Evolutionary conservation across 768 basidiomycete genomes (phyloP).

Genomic region (Nidularia sp.): DNA sequence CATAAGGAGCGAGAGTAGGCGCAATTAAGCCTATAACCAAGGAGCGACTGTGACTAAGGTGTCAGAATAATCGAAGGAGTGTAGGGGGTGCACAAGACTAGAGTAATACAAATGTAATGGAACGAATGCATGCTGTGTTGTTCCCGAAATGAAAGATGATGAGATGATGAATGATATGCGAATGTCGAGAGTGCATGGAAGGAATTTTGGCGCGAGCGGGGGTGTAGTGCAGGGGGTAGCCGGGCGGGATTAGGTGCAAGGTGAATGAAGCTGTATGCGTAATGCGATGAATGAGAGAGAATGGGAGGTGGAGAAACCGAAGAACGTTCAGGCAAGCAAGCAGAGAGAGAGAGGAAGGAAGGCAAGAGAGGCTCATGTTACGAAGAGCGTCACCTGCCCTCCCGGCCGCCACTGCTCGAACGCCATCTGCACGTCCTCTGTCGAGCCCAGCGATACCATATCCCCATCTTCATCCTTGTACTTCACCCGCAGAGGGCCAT

Average conservation of each 20-base stretch:
- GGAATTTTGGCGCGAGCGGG: background rate
- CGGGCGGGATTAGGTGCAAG: background rate
- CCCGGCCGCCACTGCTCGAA: constrained; percentile 80
- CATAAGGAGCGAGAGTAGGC: constrained; percentile 11
- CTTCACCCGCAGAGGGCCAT: constrained; percentile 79
- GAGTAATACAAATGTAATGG: background rate
- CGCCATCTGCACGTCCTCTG: constrained; percentile 93
- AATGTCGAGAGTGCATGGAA: background rate
- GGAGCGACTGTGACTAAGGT: constrained; percentile 12
- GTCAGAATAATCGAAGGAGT: constrained; percentile 1
- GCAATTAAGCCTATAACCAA: constrained; percentile 15
- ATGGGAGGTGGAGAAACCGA: constrained; percentile 8
- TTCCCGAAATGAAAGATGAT: constrained; percentile 7
- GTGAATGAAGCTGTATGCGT: constrained; percentile 2
- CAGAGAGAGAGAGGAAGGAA: background rate
- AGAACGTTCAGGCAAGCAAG: background rate
- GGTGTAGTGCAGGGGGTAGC: background rate
- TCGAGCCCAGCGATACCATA: constrained; percentile 81
- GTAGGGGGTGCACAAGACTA: background rate
- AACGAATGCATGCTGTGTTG: background rate
- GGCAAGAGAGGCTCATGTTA: constrained; percentile 44
- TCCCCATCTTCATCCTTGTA: constrained; percentile 94
- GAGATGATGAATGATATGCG: constrained; percentile 8
- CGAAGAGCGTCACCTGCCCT: constrained; percentile 79
- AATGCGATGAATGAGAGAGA: constrained; percentile 5